These are phyloP conservation scores for Scleromitrula shiraiana DNA, from an alignment of 2,329 filamentous ascomycete genomes.

Conservation along the genomic window DNA sequence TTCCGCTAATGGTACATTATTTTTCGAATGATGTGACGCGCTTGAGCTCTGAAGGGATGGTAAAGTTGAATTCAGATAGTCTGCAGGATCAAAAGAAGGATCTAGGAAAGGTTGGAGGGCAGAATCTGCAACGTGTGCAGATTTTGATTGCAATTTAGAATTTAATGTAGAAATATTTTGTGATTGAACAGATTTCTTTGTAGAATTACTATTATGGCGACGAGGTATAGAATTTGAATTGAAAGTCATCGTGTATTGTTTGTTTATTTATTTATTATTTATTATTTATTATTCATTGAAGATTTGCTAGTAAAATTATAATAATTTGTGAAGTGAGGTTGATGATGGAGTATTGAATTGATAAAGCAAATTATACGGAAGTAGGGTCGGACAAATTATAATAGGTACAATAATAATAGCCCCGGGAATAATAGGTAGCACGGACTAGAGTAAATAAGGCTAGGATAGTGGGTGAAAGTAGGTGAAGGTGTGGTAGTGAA, in stretches of 20 bases:
- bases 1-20: conserved; percentile 55
- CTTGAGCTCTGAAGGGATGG: conserved; percentile 50
- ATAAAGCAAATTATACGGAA: no score
- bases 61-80: conserved; percentile 75
- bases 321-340: no score
- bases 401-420: no score
- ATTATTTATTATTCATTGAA: no score
- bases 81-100: conserved; percentile 70
- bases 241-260: conserved; percentile 7
- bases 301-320: neutral
- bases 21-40: conserved; percentile 24
- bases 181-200: conserved; percentile 7
- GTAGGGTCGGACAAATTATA: no score
- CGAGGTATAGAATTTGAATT: conserved; percentile 24
- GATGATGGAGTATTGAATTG: no score
- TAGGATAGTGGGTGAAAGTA: no score
- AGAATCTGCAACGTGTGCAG: conserved; percentile 61
- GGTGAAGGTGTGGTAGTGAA: no score
- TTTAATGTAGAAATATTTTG: conserved; percentile 8
- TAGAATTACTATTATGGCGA: conserved; percentile 21
- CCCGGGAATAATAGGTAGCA: no score
- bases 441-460: no score
- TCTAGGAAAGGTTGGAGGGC: conserved; percentile 68
- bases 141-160: conserved; percentile 29
- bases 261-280: no score